phyloP scores from a whole-genome alignment of 768 basidiomycete species.

The Russula ochroleuca region DNA sequence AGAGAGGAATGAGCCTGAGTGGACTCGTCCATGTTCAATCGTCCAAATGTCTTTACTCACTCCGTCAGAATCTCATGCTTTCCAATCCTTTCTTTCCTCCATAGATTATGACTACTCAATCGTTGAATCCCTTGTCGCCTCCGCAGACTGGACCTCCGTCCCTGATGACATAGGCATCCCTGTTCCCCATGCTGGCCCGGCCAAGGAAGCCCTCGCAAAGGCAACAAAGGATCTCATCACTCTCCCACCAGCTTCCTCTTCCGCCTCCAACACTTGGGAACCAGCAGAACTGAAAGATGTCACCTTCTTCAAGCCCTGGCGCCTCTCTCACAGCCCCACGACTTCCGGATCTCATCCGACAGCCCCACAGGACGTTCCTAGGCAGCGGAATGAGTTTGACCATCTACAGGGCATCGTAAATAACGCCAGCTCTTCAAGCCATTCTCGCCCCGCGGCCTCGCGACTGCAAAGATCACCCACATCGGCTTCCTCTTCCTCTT shows the following conservation, averaged over 20 bases:
- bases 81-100: slow-evolving; percentile 28
- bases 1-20: neutral
- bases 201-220: slow-evolving; percentile 63
- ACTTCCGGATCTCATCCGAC: slow-evolving; percentile 19
- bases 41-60: slow-evolving; percentile 26
- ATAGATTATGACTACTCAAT: slow-evolving; percentile 28
- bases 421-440: neutral
- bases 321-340: slow-evolving; percentile 6
- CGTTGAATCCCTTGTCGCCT: slow-evolving; percentile 25
- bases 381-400: slow-evolving; percentile 18
- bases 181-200: slow-evolving; percentile 39
- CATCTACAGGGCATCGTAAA: slow-evolving; percentile 18
- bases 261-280: slow-evolving; percentile 30
- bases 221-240: slow-evolving; percentile 84
- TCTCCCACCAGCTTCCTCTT: slow-evolving; percentile 40
- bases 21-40: slow-evolving; percentile 23
- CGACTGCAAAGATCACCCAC: slow-evolving; percentile 20
- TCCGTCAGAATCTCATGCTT: slow-evolving; percentile 29
- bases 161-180: slow-evolving; percentile 41
- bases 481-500: slow-evolving; percentile 22
- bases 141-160: slow-evolving; percentile 28
- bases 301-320: slow-evolving; percentile 27
- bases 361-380: neutral
- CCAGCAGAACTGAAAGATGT: slow-evolving; percentile 36
- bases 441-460: neutral